These are phyloP conservation scores for Tetrahymena malaccensis DNA, from an alignment of 73 alveolate genomes.

Conservation along the genomic window DNA sequence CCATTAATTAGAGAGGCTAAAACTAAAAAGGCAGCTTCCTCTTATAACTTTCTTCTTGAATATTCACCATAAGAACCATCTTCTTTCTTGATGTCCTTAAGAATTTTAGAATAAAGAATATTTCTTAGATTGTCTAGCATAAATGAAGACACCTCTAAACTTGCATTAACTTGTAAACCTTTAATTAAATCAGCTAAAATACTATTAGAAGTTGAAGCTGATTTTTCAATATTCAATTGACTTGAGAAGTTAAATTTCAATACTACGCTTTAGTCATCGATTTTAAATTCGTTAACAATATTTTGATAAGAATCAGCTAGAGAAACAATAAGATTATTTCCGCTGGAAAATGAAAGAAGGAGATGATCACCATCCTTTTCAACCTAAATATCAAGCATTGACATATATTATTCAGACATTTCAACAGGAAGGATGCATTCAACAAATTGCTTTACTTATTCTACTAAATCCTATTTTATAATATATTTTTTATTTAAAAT, in stretches of 20 bases:
- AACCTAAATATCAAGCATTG: background rate
- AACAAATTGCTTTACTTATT: background rate
- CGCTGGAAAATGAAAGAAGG: background rate
- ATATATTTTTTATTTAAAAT: too few relatives aligned
- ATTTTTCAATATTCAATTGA: background rate
- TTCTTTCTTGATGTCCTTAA: background rate
- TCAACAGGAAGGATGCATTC: background rate
- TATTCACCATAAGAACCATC: background rate
- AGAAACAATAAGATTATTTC: background rate
- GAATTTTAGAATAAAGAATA: background rate
- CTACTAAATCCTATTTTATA: background rate
- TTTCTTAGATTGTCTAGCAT: background rate
- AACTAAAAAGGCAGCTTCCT: background rate
- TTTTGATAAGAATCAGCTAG: background rate
- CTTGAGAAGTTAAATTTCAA: background rate
- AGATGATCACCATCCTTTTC: background rate
- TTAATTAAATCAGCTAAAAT: background rate
- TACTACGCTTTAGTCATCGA: background rate
- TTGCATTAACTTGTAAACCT: background rate
- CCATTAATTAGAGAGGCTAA: background rate
- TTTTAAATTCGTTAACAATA: background rate
- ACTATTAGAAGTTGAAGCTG: background rate
- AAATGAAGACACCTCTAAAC: background rate
- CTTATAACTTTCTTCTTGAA: background rate
- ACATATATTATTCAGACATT: background rate